Conservation (phyloP, 208 protist species). For the Acanthamoeba royreba region DNA sequence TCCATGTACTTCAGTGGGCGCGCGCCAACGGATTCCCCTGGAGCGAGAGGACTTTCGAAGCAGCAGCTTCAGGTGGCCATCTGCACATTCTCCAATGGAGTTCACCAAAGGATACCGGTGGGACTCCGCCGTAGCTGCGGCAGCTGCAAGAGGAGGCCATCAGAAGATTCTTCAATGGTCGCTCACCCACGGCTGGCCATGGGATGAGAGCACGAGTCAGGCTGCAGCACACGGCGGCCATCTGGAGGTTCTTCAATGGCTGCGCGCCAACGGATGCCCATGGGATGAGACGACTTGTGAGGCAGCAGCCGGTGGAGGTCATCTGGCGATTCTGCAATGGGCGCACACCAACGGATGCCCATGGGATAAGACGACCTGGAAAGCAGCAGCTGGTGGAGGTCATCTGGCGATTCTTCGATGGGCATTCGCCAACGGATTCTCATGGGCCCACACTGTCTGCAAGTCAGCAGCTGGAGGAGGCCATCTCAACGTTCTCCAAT, state of each 20-base stretch:
- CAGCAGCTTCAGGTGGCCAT: neutral
- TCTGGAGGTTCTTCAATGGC: neutral
- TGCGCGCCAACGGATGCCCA: neutral
- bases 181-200: no score
- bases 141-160: no score
- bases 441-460: no score
- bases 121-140: no score
- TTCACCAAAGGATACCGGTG: no score
- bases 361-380: neutral
- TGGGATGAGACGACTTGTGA: neutral
- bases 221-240: no score
- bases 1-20: neutral
- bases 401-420: no score
- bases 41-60: neutral
- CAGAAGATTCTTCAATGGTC: no score
- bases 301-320: neutral
- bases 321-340: neutral
- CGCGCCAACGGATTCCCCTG: neutral
- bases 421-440: no score
- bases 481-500: no score
- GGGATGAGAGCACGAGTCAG: no score
- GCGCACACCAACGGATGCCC: neutral
- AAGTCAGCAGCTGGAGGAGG: neutral
- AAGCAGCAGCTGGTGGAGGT: neutral
- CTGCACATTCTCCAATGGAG: no score